Evolutionary conservation across 73 alveolate species (phyloP).

Genomic region (Paramecium octaurelia): DNA sequence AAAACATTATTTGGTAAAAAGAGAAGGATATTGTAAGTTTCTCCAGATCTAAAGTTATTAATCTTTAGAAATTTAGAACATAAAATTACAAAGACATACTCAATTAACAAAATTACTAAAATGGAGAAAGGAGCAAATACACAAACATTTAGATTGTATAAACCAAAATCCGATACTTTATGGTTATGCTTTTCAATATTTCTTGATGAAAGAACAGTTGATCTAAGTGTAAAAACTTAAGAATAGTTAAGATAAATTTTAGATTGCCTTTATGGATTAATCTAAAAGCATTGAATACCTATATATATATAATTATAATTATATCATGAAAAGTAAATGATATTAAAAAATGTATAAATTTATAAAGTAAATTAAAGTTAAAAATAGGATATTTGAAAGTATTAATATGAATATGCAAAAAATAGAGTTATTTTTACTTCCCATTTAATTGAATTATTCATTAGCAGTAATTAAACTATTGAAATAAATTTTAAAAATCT

Average conservation of each 20-base stretch:
- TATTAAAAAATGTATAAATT: not conserved
- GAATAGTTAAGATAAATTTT: not conserved
- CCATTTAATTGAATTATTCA: no score
- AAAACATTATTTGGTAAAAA: not conserved
- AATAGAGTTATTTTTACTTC: no score
- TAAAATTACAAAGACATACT: not conserved
- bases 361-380: not conserved
- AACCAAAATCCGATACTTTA: not conserved
- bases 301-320: not conserved
- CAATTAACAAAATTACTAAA: not conserved
- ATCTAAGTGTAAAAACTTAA: not conserved
- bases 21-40: not conserved
- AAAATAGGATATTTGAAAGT: not conserved
- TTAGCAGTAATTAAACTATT: no score
- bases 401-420: no score
- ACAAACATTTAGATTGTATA: not conserved
- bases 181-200: not conserved
- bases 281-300: not conserved
- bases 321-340: not conserved
- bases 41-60: not conserved
- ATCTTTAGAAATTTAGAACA: not conserved
- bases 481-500: no score
- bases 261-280: not conserved
- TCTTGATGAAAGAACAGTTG: not conserved
- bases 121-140: conserved; percentile 2